phyloP scores from a whole-genome alignment of 2,329 filamentous ascomycete genomes.

The Diplodia sapinea region DNA sequence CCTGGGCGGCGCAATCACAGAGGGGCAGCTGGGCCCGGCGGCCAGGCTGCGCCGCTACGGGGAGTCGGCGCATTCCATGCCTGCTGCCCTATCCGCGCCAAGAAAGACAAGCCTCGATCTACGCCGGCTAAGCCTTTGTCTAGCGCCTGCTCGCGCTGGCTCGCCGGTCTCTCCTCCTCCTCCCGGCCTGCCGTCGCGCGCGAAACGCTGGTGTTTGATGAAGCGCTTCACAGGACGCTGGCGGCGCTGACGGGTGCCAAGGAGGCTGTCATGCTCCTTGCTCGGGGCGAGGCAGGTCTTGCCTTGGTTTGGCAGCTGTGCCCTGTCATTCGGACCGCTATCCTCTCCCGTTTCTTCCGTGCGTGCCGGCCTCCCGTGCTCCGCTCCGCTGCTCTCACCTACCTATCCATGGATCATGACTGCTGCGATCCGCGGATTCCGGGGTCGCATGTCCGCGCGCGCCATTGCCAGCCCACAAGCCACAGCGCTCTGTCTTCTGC shows the following conservation, averaged over 20 bases:
- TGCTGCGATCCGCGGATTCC: neutral
- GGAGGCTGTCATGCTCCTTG: neutral
- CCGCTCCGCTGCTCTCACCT: conserved; percentile 15
- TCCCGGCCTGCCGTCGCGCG: neutral
- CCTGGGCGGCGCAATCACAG: neutral
- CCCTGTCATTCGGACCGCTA: conserved; percentile 23
- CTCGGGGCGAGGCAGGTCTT: neutral
- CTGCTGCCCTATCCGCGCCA: conserved; percentile 8
- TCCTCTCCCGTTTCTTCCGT: conserved; percentile 19
- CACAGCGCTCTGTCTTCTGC: conserved; percentile 1
- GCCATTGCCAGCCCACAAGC: neutral
- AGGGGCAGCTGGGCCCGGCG: conserved; percentile 9
- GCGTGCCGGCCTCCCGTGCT: conserved; percentile 25
- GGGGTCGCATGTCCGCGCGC: neutral
- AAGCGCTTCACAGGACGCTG: neutral
- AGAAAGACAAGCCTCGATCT: conserved; percentile 26
- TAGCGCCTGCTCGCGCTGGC: neutral
- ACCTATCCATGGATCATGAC: neutral
- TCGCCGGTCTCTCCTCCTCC: neutral
- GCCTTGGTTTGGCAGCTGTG: conserved; percentile 17
- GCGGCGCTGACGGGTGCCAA: conserved; percentile 1
- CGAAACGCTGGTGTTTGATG: neutral
- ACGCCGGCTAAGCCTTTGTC: conserved; percentile 16
- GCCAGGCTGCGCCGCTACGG: conserved; percentile 25
- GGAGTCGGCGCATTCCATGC: conserved; percentile 6